Evolutionary conservation across 805 yeast genomes (phyloP).

Genomic region (Candida oleophila): DNA sequence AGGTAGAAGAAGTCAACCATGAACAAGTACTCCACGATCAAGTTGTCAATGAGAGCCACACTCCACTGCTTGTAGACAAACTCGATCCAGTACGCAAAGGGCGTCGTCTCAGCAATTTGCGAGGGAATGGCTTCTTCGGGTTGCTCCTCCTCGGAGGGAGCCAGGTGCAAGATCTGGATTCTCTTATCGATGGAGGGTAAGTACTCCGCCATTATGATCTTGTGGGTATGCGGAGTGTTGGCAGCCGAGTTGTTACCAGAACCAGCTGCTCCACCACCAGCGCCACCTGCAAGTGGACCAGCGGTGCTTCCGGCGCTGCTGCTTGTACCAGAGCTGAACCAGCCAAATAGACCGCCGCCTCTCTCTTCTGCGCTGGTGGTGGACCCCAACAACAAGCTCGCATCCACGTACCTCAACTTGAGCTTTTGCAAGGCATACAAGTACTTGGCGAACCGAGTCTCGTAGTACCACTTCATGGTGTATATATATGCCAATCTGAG

Average conservation of each 20-base stretch:
- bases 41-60: slow-evolving; percentile 72
- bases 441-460: slow-evolving; percentile 74
- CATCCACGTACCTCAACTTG: slow-evolving; percentile 54
- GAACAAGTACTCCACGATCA: slow-evolving; percentile 73
- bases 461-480: slow-evolving; percentile 94
- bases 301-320: slow-evolving; percentile 4
- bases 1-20: slow-evolving; percentile 67
- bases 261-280: slow-evolving; percentile 1
- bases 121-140: slow-evolving; percentile 67
- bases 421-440: slow-evolving; percentile 68
- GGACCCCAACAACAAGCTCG: slow-evolving; percentile 53
- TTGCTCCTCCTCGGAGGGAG: slow-evolving; percentile 37
- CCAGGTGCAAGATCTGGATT: slow-evolving; percentile 45
- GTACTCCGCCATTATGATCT: slow-evolving; percentile 48
- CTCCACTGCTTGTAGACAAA: slow-evolving; percentile 71
- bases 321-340: slow-evolving; percentile 15
- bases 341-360: slow-evolving; percentile 18
- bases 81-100: slow-evolving; percentile 67
- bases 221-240: slow-evolving; percentile 9
- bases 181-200: slow-evolving; percentile 54
- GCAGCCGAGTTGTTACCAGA: slow-evolving; percentile 2
- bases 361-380: slow-evolving; percentile 23
- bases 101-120: slow-evolving; percentile 79
- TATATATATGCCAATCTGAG: slow-evolving; percentile 76
- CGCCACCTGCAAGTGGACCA: no score